Conservation (phyloP, 192 early-diverging fungal genomes). For the Gigaspora rosea region DNA sequence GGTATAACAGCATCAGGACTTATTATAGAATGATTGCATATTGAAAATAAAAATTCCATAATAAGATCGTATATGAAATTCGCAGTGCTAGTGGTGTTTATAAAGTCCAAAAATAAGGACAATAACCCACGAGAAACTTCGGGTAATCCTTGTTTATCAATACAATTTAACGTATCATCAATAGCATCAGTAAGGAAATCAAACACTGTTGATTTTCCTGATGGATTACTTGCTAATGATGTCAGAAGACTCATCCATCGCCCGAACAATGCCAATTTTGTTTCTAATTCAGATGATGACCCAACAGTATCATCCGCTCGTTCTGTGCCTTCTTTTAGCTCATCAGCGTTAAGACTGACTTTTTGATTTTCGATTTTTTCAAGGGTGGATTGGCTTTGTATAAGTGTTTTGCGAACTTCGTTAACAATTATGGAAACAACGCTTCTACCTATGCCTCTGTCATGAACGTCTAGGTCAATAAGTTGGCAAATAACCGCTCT, state of each 20-base stretch:
- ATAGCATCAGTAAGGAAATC: neutral
- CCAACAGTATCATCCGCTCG: neutral
- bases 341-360: neutral
- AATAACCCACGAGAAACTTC: neutral
- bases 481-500: conserved; percentile 26
- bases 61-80: conserved; percentile 28
- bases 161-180: conserved; percentile 6
- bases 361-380: neutral
- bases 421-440: conserved; percentile 14
- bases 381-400: neutral
- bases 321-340: neutral
- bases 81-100: conserved; percentile 8
- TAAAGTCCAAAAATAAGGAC: conserved; percentile 14
- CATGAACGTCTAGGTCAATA: conserved; percentile 21
- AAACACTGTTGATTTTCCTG: conserved; percentile 15
- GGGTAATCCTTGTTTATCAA: neutral
- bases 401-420: conserved; percentile 8
- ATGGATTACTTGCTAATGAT: conserved; percentile 1
- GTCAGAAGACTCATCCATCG: conserved; percentile 34
- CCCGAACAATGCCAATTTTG: conserved; percentile 19
- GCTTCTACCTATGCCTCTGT: conserved; percentile 12
- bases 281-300: conserved; percentile 22
- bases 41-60: conserved; percentile 31
- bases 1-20: neutral
- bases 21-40: conserved; percentile 23